These are phyloP conservation scores for Tuber calosporum DNA, from an alignment of 495 filamentous ascomycete species.

Conservation along the genomic window DNA sequence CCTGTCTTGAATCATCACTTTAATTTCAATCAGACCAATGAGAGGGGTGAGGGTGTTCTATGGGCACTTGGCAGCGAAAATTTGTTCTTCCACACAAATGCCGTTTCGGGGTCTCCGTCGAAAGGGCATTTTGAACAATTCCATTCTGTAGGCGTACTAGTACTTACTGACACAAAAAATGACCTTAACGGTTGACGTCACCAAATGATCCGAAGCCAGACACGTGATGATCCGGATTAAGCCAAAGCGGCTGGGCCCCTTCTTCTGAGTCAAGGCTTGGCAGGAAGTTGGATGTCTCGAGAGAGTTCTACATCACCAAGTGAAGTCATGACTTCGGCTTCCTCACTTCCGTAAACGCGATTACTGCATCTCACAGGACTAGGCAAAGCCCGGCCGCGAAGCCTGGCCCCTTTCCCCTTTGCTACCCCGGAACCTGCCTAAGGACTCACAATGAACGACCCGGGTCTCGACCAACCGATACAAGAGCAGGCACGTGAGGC, in stretches of 20 bases:
- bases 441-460: slow-evolving; percentile 53
- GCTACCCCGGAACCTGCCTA: background rate
- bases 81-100: background rate
- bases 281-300: background rate
- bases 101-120: background rate
- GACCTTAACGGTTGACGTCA: background rate
- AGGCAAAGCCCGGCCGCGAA: background rate
- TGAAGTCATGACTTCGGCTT: background rate
- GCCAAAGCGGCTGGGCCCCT: background rate
- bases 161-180: too few species aligned
- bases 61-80: background rate
- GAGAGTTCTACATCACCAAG: background rate
- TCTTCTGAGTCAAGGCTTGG: background rate
- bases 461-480: slow-evolving; percentile 52
- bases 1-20: background rate
- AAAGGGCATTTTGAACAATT: background rate
- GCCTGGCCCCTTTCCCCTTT: background rate
- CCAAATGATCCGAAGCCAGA: background rate
- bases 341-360: background rate
- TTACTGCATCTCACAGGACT: background rate
- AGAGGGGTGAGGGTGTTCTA: background rate
- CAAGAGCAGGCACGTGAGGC: slow-evolving; percentile 47
- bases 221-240: background rate
- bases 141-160: background rate
- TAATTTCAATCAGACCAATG: background rate